Conservation (phyloP, 2,329 filamentous ascomycete species). For the Pseudopithomyces maydicus region DNA sequence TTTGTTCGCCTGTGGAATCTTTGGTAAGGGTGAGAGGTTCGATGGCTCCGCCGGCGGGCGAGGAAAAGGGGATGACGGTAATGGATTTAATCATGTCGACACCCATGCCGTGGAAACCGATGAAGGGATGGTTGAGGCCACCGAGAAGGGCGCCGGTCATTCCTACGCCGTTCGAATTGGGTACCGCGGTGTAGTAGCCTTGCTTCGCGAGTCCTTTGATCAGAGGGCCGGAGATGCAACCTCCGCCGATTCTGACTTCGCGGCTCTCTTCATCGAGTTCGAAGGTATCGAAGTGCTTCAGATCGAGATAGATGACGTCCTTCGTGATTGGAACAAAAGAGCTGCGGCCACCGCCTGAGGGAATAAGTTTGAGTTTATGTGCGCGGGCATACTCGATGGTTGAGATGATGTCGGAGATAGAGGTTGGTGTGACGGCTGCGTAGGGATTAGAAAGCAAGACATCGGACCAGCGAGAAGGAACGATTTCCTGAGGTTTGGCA, state of each 20-base stretch:
- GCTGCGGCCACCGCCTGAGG: constrained; percentile 37
- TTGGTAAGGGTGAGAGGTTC: constrained; percentile 15
- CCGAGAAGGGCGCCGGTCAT: constrained; percentile 21
- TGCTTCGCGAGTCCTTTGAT: constrained; percentile 21
- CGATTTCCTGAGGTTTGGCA: background rate
- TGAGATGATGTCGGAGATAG: constrained; percentile 32
- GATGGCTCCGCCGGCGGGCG: background rate
- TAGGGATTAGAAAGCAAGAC: constrained; percentile 14
- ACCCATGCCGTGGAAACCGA: constrained; percentile 41
- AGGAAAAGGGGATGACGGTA: constrained; percentile 27
- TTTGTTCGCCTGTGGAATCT: constrained; percentile 25
- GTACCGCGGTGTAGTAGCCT: constrained; percentile 36
- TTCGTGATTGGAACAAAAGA: constrained; percentile 36
- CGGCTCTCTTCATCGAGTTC: constrained; percentile 26
- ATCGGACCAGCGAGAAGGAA: background rate
- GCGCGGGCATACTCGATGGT: constrained; percentile 31
- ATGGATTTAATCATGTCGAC: constrained; percentile 38
- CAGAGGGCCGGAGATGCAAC: constrained; percentile 31
- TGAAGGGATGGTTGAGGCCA: constrained; percentile 22
- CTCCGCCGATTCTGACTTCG: constrained; percentile 39
- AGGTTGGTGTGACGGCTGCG: constrained; percentile 32
- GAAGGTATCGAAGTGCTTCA: constrained; percentile 38
- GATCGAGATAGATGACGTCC: constrained; percentile 41
- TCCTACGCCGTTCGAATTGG: constrained; percentile 23
- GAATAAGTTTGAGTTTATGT: constrained; percentile 36